Evolutionary conservation across 1,284 basidiomycete genomes (phyloP).

Genomic region (Tilletiopsis washingtonensis): DNA sequence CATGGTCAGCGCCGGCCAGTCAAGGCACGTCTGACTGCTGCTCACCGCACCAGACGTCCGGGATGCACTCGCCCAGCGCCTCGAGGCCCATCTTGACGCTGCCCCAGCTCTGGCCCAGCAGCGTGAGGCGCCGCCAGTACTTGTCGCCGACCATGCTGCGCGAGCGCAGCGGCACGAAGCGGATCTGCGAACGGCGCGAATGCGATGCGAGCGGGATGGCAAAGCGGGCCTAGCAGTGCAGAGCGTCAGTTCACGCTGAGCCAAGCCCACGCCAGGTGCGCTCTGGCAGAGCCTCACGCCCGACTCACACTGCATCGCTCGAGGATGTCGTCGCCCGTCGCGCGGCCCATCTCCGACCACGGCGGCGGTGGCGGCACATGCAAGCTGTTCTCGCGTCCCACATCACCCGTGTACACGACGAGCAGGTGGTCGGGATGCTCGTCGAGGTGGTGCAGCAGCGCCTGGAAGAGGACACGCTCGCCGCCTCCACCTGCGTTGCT

Average conservation of each 20-base stretch:
- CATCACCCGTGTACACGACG: conserved; percentile 74
- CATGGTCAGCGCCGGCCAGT: neutral
- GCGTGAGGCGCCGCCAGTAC: conserved; percentile 78
- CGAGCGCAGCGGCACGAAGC: conserved; percentile 69
- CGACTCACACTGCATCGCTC: conserved; percentile 13
- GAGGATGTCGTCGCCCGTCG: conserved; percentile 71
- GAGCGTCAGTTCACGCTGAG: too few species aligned
- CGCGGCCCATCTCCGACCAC: neutral
- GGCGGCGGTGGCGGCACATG: neutral
- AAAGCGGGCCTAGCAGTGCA: conserved; percentile 75
- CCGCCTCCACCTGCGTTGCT: conserved; percentile 97
- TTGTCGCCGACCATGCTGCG: conserved; percentile 70
- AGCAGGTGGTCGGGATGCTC: conserved; percentile 64
- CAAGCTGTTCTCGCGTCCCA: conserved; percentile 1
- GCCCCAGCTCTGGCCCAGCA: conserved; percentile 83
- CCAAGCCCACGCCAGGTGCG: too few species aligned
- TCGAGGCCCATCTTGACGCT: conserved; percentile 76
- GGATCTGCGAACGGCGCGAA: conserved; percentile 51
- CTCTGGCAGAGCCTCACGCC: too few species aligned
- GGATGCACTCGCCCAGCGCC: conserved; percentile 62
- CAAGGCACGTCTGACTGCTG: neutral
- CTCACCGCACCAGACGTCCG: conserved; percentile 83
- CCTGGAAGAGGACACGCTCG: conserved; percentile 91
- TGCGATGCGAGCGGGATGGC: conserved; percentile 61
- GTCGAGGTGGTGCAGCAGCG: conserved; percentile 69